Conservation (phyloP, 345 rosid genomes). For the Crucihimalaya himalaica region DNA sequence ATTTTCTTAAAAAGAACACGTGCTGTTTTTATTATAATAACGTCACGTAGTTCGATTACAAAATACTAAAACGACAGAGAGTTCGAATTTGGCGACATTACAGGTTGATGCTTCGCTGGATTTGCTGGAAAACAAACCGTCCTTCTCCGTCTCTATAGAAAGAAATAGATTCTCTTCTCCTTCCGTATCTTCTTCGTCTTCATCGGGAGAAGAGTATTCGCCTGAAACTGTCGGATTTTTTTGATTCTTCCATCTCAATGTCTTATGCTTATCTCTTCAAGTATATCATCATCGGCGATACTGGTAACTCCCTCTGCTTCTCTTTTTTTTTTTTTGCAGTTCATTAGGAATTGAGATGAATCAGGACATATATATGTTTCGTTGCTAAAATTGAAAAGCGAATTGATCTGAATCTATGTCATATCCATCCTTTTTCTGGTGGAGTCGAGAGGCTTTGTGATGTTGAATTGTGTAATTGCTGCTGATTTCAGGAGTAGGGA, state of each 20-base stretch:
- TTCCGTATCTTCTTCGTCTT: constrained; percentile 7
- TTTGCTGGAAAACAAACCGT: constrained; percentile 33
- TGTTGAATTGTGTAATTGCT: constrained; percentile 9
- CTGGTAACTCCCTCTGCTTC: constrained; percentile 47
- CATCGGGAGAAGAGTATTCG: constrained; percentile 4
- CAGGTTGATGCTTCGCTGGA: constrained; percentile 43
- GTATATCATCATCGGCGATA: constrained; percentile 98
- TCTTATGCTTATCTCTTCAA: constrained; percentile 96
- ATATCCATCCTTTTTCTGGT: not conserved
- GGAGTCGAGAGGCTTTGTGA: not conserved
- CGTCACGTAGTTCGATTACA: not conserved
- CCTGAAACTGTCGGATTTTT: constrained; percentile 7
- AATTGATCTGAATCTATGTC: not conserved
- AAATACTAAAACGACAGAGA: not conserved
- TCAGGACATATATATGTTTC: not conserved
- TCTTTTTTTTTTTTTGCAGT: not conserved
- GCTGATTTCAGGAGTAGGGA: constrained; percentile 71
- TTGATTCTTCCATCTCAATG: constrained; percentile 24
- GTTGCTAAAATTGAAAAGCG: not conserved
- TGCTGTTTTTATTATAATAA: not conserved
- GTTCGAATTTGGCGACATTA: not conserved
- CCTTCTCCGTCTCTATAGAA: constrained; percentile 26
- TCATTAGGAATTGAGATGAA: constrained; percentile 12
- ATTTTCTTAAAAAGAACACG: not conserved
- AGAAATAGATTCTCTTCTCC: constrained; percentile 2